A percentile compares a stretch with the other conserved stretches of the same genome.
Evolutionary conservation across 2,329 filamentous ascomycete genomes (phyloP).

Genomic region (Penicillium sp.): DNA sequence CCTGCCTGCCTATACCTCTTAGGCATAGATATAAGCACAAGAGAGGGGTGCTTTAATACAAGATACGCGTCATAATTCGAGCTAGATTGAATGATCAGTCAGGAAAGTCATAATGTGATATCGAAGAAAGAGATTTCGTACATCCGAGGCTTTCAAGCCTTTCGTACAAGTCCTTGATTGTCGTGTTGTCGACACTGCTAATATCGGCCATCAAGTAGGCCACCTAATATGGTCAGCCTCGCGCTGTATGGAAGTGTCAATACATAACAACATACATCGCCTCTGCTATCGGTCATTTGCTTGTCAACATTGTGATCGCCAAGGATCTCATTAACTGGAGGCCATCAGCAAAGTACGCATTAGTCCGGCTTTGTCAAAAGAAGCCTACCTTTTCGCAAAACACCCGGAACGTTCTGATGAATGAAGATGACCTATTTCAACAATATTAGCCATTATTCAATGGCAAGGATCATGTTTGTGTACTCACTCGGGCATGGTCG

Average conservation of each 20-base stretch:
- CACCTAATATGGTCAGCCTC: constrained; percentile 42
- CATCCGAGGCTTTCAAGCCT: constrained; percentile 70
- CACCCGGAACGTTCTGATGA: constrained; percentile 91
- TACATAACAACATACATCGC: constrained; percentile 66
- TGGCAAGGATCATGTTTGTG: no score
- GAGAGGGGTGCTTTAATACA: no score
- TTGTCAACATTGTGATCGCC: constrained; percentile 97
- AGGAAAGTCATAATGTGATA: constrained; percentile 56
- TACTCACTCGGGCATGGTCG: constrained; percentile 69
- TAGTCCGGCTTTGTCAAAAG: not conserved
- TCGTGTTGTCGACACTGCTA: constrained; percentile 67
- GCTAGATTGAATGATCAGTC: no score
- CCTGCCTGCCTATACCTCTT: no score
- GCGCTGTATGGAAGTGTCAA: no score
- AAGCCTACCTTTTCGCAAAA: constrained; percentile 63
- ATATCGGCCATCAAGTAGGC: constrained; percentile 98
- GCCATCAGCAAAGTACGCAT: constrained; percentile 3
- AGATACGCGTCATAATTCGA: constrained; percentile 40
- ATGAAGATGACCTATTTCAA: constrained; percentile 81
- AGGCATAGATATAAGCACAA: no score
- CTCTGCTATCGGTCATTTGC: constrained; percentile 92
- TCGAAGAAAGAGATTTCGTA: no score
- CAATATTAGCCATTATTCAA: constrained; percentile 1
- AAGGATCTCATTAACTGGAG: constrained; percentile 78
- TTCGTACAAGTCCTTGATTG: constrained; percentile 80